Base-by-base conservation (phyloP, 202 grass and related monocot genomes). In the Schoenoplectus tabernaemontani region DNA sequence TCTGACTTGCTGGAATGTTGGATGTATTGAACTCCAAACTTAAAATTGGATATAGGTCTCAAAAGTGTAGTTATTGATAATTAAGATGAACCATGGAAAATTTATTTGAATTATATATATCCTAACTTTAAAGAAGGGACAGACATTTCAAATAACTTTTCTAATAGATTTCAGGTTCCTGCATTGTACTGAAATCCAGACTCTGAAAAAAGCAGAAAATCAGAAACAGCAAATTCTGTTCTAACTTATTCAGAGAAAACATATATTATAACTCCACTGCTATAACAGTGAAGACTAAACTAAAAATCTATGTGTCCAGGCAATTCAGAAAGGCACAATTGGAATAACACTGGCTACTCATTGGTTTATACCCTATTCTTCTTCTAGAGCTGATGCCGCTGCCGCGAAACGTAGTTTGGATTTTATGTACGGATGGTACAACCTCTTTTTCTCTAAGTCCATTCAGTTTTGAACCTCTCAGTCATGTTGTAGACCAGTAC, bases 361-460 rank as follows among this genome's bases (percentile, higher is more conserved):
- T 47, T 92, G 84, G 82, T 88, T 88, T 47, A 19, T 77, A 8
- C 86, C 90, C 16, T 82, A 92, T 77, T 47, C 65, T 37, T 9
- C 48, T 24, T 77, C 78, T 15, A 16, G 42, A 30, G 54, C 84
- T 53, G 81, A 92, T 76, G 3, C 0, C 1, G 81, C 43, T 19
- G 90, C 90, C 19, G 73, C 47, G 5, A 39, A 83, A 42, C 69
- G 84, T 41, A 77, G 76, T 66, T 60, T 92, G 8, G 84, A 92
- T 83, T 92, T 92, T 82, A 87, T 87, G 86, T 74, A 71, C 30
- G 87, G 84, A 53, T 89, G 90, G 90, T 83, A 79, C 58, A 26
- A 12, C 56, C 47, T 38, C 38, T n/a, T n/a, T 4, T 9, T 38
- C 33, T 20, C 64, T 41, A 3, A 41, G 64, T 0, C 64, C 2